Conservation (phyloP, 192 early-diverging fungal genomes). For the Thamnidium elegans region DNA sequence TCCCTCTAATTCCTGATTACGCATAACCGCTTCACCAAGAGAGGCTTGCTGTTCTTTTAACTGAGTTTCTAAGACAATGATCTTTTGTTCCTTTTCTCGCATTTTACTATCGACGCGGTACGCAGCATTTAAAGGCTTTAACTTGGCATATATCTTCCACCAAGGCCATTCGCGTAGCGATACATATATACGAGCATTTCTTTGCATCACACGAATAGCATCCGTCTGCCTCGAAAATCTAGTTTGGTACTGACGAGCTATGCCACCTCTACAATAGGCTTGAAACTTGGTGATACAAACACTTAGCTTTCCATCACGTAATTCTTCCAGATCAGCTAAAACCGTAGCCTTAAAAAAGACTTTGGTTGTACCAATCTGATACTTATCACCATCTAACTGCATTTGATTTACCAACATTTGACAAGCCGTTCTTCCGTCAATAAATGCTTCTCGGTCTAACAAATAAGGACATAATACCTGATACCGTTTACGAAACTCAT, state of each 20-base stretch:
- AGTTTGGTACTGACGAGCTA: conserved; percentile 67
- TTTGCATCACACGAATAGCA: conserved; percentile 92
- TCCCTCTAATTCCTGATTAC: conserved; percentile 4
- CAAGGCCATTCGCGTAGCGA: conserved; percentile 89
- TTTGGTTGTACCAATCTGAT: conserved; percentile 88
- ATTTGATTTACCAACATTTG: conserved; percentile 74
- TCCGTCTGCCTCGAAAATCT: conserved; percentile 61
- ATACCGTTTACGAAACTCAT: conserved; percentile 92
- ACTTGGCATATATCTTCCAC: conserved; percentile 88
- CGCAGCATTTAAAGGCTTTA: conserved; percentile 22
- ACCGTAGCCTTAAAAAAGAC: conserved; percentile 97
- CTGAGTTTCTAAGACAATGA: neutral
- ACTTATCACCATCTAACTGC: conserved; percentile 76
- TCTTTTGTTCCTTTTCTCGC: conserved; percentile 22
- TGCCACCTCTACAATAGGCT: conserved; percentile 80
- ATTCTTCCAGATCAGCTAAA: conserved; percentile 91
- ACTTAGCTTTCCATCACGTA: conserved; percentile 78
- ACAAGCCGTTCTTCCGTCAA: conserved; percentile 86
- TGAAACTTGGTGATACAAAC: conserved; percentile 84
- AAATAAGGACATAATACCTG: conserved; percentile 83
- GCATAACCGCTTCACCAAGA: neutral
- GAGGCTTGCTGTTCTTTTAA: neutral
- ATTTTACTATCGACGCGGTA: conserved; percentile 17
- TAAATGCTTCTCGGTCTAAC: conserved; percentile 76
- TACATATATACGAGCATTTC: conserved; percentile 89